Percentiles rank a stretch among this genome's conserved stretches.
phyloP scores from a whole-genome alignment of 2,329 filamentous ascomycete genomes.

The Allantophomopsis cytisporea region DNA sequence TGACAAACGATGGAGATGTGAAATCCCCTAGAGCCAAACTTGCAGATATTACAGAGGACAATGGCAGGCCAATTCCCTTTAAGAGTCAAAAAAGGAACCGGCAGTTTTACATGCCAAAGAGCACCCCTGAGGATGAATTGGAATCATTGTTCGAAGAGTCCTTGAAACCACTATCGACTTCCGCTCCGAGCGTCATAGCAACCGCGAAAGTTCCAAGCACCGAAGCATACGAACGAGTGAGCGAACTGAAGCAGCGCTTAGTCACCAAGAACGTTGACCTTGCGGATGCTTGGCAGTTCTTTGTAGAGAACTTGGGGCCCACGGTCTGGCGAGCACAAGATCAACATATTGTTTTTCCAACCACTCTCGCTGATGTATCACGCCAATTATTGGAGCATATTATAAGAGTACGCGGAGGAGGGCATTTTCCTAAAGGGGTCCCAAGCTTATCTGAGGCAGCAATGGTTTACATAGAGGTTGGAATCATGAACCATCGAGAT shows the following conservation, averaged over 20 bases:
- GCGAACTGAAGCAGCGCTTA: slow-evolving; percentile 15
- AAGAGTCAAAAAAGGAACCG: too few species aligned
- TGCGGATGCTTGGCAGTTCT: slow-evolving; percentile 16
- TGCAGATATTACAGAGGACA: too few species aligned
- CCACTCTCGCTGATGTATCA: too few species aligned
- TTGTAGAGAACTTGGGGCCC: slow-evolving; percentile 17
- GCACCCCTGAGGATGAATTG: too few species aligned
- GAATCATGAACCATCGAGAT: slow-evolving; percentile 9
- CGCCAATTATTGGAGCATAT: too few species aligned
- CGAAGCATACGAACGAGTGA: slow-evolving; percentile 13
- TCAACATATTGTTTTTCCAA: too few species aligned
- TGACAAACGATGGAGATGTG: too few species aligned
- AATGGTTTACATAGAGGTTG: slow-evolving; percentile 10
- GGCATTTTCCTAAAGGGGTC: slow-evolving; percentile 1
- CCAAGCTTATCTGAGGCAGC: slow-evolving; percentile 15
- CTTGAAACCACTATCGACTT: slow-evolving; percentile 5
- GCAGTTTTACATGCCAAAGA: too few species aligned
- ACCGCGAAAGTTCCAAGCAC: slow-evolving; percentile 5
- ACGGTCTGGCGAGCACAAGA: slow-evolving; percentile 3
- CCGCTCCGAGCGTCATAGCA: slow-evolving; percentile 1
- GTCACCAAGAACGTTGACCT: slow-evolving; percentile 4
- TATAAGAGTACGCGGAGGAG: slow-evolving; percentile 2
- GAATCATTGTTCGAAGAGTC: slow-evolving; percentile 17
- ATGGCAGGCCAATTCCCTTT: too few species aligned
- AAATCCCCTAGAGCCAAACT: too few species aligned